phyloP scores from a whole-genome alignment of 257 asterid genomes.

The Primulina eburnea region DNA sequence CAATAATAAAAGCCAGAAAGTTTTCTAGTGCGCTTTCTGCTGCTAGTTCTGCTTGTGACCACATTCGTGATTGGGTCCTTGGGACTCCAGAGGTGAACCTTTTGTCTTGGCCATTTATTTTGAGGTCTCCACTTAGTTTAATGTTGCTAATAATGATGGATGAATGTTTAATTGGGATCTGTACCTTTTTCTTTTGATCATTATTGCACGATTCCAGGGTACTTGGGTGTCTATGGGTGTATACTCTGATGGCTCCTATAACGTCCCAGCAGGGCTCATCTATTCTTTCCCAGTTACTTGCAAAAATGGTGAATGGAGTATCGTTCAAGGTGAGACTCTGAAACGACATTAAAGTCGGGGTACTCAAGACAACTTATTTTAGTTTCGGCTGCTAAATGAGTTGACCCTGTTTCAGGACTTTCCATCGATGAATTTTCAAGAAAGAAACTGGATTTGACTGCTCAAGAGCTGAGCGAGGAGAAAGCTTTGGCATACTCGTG shows the following conservation, averaged over 20 bases:
- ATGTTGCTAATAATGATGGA: not conserved
- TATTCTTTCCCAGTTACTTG: constrained; percentile 94
- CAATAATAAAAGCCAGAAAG: constrained; percentile 92
- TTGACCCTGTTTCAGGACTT: constrained; percentile 46
- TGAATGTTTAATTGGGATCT: not conserved
- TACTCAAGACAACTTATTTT: not conserved
- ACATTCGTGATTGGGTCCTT: constrained; percentile 96
- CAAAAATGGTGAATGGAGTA: constrained; percentile 90
- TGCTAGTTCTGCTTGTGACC: constrained; percentile 97
- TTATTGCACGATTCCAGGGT: constrained; percentile 46
- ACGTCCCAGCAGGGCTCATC: constrained; percentile 83
- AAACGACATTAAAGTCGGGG: not conserved
- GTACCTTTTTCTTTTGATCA: constrained; percentile 4
- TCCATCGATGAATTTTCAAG: constrained; percentile 76
- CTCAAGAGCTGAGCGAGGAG: constrained; percentile 85
- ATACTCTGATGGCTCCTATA: constrained; percentile 90
- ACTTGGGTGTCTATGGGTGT: constrained; percentile 98
- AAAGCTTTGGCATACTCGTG: constrained; percentile 90
- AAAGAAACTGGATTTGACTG: constrained; percentile 78
- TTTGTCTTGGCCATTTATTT: not conserved
- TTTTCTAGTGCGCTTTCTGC: constrained; percentile 95
- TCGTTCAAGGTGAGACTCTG: constrained; percentile 72
- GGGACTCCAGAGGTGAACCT: constrained; percentile 85
- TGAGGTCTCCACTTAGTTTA: not conserved
- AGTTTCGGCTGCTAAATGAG: not conserved